A percentile compares a stretch with the other conserved stretches of the same genome.
Evolutionary conservation across 2,329 filamentous ascomycete genomes (phyloP).

Genomic region (Hyphodiscus sp.): DNA sequence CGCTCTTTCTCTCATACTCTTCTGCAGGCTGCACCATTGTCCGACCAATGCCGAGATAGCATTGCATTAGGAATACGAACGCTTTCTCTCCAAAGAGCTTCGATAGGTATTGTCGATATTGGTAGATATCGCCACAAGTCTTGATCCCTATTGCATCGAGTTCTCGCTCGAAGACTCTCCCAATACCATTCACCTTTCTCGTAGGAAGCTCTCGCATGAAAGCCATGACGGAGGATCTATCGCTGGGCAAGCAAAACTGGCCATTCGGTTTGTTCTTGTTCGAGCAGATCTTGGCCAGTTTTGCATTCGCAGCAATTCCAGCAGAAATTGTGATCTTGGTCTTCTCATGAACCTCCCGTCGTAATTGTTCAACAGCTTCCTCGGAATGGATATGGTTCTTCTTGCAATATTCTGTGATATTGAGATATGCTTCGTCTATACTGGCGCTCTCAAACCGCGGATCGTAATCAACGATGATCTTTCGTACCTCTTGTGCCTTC

Average conservation of each 20-base stretch:
- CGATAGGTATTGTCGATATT: slow-evolving; percentile 64
- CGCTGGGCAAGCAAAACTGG: slow-evolving; percentile 69
- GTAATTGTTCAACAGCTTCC: slow-evolving; percentile 70
- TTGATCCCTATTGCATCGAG: slow-evolving; percentile 80
- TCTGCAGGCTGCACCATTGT: slow-evolving; percentile 82
- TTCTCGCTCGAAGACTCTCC: slow-evolving; percentile 86
- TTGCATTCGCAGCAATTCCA: slow-evolving; percentile 88
- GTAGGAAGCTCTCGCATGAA: slow-evolving; percentile 83
- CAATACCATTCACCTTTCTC: slow-evolving; percentile 91
- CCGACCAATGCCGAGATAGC: slow-evolving; percentile 78
- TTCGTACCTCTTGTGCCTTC: slow-evolving; percentile 82
- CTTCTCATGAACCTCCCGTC: slow-evolving; percentile 66
- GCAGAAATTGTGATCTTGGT: slow-evolving; percentile 86
- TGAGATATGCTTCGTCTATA: slow-evolving; percentile 94
- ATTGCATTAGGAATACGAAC: slow-evolving; percentile 77
- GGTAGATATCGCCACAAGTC: slow-evolving; percentile 82
- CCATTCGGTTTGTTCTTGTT: slow-evolving; percentile 97
- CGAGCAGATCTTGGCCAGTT: slow-evolving; percentile 89
- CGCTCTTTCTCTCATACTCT: slow-evolving; percentile 85
- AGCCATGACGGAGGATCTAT: slow-evolving; percentile 67
- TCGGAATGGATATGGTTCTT: slow-evolving; percentile 62
- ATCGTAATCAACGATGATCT: slow-evolving; percentile 81
- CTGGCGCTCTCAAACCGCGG: slow-evolving; percentile 86
- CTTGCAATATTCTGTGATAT: slow-evolving; percentile 80
- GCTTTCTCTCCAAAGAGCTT: slow-evolving; percentile 88